phyloP scores from a whole-genome alignment of 2,329 filamentous ascomycete genomes.

The Zasmidium angulare region DNA sequence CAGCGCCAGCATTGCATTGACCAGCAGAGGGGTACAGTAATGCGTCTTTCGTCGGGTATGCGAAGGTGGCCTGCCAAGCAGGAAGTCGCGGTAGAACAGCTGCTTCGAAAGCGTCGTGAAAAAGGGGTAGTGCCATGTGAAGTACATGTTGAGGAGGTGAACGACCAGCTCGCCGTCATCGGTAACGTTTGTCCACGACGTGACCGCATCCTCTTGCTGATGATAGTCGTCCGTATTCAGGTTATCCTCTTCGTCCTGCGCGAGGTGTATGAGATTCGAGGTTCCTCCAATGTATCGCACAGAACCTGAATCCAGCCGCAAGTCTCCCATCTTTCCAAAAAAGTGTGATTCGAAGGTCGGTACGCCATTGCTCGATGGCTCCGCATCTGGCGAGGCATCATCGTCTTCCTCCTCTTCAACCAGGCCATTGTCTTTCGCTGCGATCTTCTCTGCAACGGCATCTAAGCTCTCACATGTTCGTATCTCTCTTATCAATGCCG shows the following conservation, averaged over 20 bases:
- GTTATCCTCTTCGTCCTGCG: constrained; percentile 43
- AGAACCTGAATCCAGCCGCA: constrained; percentile 81
- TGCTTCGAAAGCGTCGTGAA: constrained; percentile 87
- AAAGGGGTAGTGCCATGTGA: constrained; percentile 95
- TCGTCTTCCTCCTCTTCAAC: constrained; percentile 47
- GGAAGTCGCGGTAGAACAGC: constrained; percentile 83
- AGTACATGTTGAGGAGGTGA: constrained; percentile 96
- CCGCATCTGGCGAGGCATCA: constrained; percentile 28
- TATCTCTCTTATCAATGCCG: constrained; percentile 78
- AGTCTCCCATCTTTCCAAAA: constrained; percentile 88
- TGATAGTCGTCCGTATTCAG: constrained; percentile 45
- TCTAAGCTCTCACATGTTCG: constrained; percentile 78
- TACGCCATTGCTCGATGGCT: constrained; percentile 38
- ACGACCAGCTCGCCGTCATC: constrained; percentile 74
- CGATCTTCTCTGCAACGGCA: constrained; percentile 60
- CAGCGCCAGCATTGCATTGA: constrained; percentile 90
- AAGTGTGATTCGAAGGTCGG: constrained; percentile 71
- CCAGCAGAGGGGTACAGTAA: constrained; percentile 85
- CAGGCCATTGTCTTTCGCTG: constrained; percentile 52
- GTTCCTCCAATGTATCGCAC: constrained; percentile 92
- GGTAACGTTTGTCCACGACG: constrained; percentile 86
- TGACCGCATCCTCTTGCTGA: constrained; percentile 66
- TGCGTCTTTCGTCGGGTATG: constrained; percentile 55
- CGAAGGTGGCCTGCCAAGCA: constrained; percentile 63
- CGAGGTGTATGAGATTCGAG: constrained; percentile 84